These are phyloP conservation scores for Boletus subluridellus DNA, from an alignment of 1,284 basidiomycete species.

Conservation along the genomic window DNA sequence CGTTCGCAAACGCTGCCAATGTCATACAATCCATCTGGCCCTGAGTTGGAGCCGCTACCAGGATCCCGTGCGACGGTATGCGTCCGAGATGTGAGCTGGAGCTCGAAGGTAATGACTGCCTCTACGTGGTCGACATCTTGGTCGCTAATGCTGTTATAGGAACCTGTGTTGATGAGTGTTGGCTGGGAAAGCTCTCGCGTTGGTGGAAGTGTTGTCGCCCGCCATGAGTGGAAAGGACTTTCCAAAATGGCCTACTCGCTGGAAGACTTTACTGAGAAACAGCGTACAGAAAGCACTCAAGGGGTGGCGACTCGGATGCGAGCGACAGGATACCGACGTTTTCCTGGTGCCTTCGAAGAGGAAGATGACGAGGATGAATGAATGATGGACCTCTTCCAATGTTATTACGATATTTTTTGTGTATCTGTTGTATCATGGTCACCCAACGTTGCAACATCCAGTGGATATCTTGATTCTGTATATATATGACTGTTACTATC, in stretches of 20 bases:
- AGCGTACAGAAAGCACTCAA: conserved; percentile 35
- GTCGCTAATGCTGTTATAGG: conserved; percentile 40
- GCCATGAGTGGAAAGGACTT: conserved; percentile 92
- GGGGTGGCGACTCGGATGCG: conserved; percentile 9
- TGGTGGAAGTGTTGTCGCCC: conserved; percentile 81
- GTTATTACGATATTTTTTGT: neutral
- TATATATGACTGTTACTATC: neutral
- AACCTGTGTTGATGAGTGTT: conserved; percentile 88
- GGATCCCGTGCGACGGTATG: conserved; percentile 42
- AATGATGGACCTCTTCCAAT: conserved; percentile 1
- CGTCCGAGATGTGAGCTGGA: conserved; percentile 93
- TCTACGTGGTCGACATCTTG: neutral
- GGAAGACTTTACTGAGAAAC: conserved; percentile 74
- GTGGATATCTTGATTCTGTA: neutral
- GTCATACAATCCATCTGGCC: conserved; percentile 59
- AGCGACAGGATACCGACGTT: conserved; percentile 9
- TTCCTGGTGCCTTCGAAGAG: conserved; percentile 33
- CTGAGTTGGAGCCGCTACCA: conserved; percentile 39
- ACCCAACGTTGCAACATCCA: too few relatives aligned
- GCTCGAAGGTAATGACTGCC: conserved; percentile 51
- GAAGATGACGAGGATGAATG: conserved; percentile 23
- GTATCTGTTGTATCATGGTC: neutral
- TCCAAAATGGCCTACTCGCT: conserved; percentile 64
- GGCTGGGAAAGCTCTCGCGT: conserved; percentile 76
- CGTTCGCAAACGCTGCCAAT: conserved; percentile 75